Percentiles rank a stretch among this genome's conserved stretches.
phyloP scores from a whole-genome alignment of 192 early-diverging fungal genomes.

The Backusella psychrophila region DNA sequence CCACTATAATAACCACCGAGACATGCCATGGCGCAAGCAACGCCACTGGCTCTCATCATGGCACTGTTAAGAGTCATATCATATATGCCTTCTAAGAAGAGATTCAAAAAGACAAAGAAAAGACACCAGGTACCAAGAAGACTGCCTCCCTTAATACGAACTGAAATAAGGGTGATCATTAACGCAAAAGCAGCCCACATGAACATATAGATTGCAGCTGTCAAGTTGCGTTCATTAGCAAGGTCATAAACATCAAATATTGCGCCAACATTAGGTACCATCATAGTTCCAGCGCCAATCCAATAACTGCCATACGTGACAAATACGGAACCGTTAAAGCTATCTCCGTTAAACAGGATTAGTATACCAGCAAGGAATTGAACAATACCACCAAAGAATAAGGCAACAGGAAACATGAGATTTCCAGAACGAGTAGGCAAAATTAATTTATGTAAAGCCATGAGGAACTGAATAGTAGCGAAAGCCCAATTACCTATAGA shows the following conservation, averaged over 20 bases:
- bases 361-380: constrained; percentile 30
- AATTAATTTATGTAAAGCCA: constrained; percentile 20
- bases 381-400: constrained; percentile 32
- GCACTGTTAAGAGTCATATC: not conserved
- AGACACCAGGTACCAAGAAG: constrained; percentile 20
- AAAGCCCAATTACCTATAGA: constrained; percentile 22
- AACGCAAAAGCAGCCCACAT: constrained; percentile 20
- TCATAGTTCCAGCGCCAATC: constrained; percentile 28
- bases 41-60: constrained; percentile 22
- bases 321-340: constrained; percentile 24
- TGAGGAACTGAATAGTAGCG: constrained; percentile 15
- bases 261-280: constrained; percentile 12
- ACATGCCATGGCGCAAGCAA: constrained; percentile 22
- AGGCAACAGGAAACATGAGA: constrained; percentile 20
- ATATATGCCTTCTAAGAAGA: constrained; percentile 17
- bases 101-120: constrained; percentile 23
- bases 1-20: constrained; percentile 32
- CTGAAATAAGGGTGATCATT: constrained; percentile 10
- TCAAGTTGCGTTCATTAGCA: not conserved
- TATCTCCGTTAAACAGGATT: constrained; percentile 20
- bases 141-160: constrained; percentile 19
- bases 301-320: constrained; percentile 35
- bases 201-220: constrained; percentile 18
- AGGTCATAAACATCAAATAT: not conserved
- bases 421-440: constrained; percentile 20